Evolutionary conservation across 129 eudicot species (phyloP).

Genomic region (Flaveria bidentis): DNA sequence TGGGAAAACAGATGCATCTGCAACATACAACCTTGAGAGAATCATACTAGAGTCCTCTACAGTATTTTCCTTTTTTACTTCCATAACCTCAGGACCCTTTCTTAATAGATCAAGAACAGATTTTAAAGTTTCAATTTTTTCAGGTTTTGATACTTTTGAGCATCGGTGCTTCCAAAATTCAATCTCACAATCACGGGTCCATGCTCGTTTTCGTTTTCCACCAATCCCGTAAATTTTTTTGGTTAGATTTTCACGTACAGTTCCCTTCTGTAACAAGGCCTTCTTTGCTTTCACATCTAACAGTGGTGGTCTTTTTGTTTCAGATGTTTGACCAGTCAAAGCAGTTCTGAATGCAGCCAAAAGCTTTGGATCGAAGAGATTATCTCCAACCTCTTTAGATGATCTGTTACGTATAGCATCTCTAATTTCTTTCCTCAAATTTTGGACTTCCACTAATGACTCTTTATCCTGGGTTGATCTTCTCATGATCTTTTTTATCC

Average conservation of each 20-base stretch:
- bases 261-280: slow-evolving; percentile 74
- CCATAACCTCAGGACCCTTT: slow-evolving; percentile 45
- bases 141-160: slow-evolving; percentile 59
- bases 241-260: slow-evolving; percentile 79
- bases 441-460: slow-evolving; percentile 65
- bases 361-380: slow-evolving; percentile 77
- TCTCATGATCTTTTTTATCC: slow-evolving; percentile 91
- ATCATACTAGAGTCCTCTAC: slow-evolving; percentile 46
- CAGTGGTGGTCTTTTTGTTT: slow-evolving; percentile 48
- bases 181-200: slow-evolving; percentile 92
- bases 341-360: slow-evolving; percentile 89
- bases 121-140: slow-evolving; percentile 72
- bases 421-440: slow-evolving; percentile 76
- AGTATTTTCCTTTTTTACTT: slow-evolving; percentile 42
- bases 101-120: slow-evolving; percentile 81
- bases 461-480: slow-evolving; percentile 62
- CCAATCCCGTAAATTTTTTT: slow-evolving; percentile 76
- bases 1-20: slow-evolving; percentile 88
- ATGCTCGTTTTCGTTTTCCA: slow-evolving; percentile 70
- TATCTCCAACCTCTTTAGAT: slow-evolving; percentile 57
- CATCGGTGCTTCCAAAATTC: slow-evolving; percentile 97
- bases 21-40: slow-evolving; percentile 88
- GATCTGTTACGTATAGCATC: slow-evolving; percentile 85
- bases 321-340: slow-evolving; percentile 62
- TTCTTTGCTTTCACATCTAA: slow-evolving; percentile 71